phyloP scores from a whole-genome alignment of 1,284 basidiomycete genomes.

The Tilletia horrida region DNA sequence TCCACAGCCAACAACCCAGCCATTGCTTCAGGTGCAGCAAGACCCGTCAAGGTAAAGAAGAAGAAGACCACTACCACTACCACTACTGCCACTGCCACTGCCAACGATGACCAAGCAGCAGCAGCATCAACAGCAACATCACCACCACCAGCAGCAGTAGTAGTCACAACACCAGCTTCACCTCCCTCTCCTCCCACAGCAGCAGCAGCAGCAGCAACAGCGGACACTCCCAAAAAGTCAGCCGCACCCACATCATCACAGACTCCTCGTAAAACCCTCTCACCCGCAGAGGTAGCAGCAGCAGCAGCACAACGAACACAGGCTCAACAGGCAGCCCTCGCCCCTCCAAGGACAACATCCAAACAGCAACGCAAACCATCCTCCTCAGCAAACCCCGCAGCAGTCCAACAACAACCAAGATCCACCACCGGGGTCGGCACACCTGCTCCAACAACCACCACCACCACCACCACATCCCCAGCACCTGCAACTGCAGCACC shows the following conservation, averaged over 20 bases:
- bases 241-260: neutral
- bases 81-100: neutral
- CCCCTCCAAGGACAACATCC: slow-evolving; percentile 8
- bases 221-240: neutral
- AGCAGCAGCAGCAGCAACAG: neutral
- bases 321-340: neutral
- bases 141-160: neutral
- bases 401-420: neutral
- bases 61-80: slow-evolving; percentile 4
- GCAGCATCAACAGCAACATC: neutral
- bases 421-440: neutral
- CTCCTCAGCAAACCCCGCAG: neutral
- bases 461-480: neutral
- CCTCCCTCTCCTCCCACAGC: neutral
- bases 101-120: neutral
- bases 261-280: neutral
- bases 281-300: slow-evolving; percentile 13
- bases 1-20: neutral
- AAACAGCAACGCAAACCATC: slow-evolving; percentile 16
- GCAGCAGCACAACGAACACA: slow-evolving; percentile 1
- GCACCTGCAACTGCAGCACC: neutral
- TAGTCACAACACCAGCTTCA: neutral
- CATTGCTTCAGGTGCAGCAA: neutral
- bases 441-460: neutral
- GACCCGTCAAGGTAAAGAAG: slow-evolving; percentile 15